Evolutionary conservation across 768 basidiomycete species (phyloP).

Genomic region (Trametes sanguinea): DNA sequence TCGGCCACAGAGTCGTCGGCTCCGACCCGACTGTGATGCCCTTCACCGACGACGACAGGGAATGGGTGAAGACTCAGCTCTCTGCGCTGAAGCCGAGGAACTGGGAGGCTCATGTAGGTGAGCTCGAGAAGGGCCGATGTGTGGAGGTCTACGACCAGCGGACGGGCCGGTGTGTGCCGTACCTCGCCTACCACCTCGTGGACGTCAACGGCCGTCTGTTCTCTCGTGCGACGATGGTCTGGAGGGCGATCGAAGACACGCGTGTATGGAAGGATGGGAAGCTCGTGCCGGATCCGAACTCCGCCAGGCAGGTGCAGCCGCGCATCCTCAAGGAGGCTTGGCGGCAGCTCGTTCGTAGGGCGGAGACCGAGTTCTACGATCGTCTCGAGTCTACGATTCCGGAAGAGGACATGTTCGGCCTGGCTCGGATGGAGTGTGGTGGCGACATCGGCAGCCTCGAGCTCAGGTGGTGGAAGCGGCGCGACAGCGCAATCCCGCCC

Average conservation of each 20-base stretch:
- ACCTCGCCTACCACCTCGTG: neutral
- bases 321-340: slow-evolving; percentile 21
- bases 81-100: neutral
- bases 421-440: slow-evolving; percentile 3
- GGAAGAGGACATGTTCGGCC: neutral
- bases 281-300: neutral
- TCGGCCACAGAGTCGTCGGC: slow-evolving; percentile 8
- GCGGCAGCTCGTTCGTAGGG: slow-evolving; percentile 7
- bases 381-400: neutral
- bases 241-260: slow-evolving; percentile 15
- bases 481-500: neutral
- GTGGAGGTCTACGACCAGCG: slow-evolving; percentile 3
- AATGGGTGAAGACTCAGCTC: neutral
- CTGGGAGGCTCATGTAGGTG: neutral
- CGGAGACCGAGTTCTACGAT: slow-evolving; percentile 10
- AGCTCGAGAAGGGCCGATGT: neutral
- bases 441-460: slow-evolving; percentile 9
- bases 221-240: slow-evolving; percentile 16
- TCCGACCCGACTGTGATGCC: slow-evolving; percentile 3
- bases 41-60: neutral
- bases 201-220: slow-evolving; percentile 13
- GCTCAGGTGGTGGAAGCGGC: neutral
- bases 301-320: neutral
- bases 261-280: neutral
- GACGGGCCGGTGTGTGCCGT: neutral